A percentile compares a stretch with the other conserved stretches of the same genome.
phyloP scores from a whole-genome alignment of 441 rosid genomes.

The Pelargonium citronellum region DNA sequence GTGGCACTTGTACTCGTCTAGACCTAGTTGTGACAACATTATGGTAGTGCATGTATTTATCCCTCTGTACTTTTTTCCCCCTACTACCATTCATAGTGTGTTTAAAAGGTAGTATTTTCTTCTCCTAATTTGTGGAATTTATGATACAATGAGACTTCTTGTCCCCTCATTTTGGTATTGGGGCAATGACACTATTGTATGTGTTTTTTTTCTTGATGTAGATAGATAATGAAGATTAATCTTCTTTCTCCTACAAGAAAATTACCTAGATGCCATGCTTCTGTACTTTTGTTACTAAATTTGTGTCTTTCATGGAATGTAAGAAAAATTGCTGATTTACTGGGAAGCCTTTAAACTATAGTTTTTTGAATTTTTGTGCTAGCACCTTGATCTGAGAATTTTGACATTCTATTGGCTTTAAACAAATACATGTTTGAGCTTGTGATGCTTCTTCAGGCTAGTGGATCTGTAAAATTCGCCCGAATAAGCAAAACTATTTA shows the following conservation, averaged over 20 bases:
- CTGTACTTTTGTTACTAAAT: not conserved
- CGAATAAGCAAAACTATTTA: no score
- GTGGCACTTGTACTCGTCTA: not conserved
- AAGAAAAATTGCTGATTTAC: not conserved
- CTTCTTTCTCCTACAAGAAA: slow-evolving; percentile 8
- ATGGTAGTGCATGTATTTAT: slow-evolving; percentile 8
- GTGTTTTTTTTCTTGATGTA: slow-evolving; percentile 2
- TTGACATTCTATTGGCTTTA: no score
- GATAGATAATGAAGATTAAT: slow-evolving; percentile 3
- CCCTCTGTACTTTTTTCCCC: slow-evolving; percentile 1
- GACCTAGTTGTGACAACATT: slow-evolving; percentile 4
- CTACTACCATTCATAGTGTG: slow-evolving; percentile 2
- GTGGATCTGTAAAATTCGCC: no score
- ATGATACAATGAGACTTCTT: not conserved
- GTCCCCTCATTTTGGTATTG: not conserved
- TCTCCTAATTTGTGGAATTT: not conserved
- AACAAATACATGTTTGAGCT: no score
- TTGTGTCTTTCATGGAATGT: not conserved
- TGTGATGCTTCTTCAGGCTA: no score
- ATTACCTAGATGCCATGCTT: not conserved
- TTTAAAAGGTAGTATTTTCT: not conserved
- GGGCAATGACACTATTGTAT: slow-evolving; percentile 2
- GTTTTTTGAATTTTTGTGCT: not conserved
- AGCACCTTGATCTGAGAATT: no score
- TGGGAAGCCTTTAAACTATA: not conserved